Percentiles rank a stretch among this genome's conserved stretches.
These are phyloP conservation scores for Erysimum cheiranthoides DNA, from an alignment of 345 rosid genomes.

Conservation along the genomic window DNA sequence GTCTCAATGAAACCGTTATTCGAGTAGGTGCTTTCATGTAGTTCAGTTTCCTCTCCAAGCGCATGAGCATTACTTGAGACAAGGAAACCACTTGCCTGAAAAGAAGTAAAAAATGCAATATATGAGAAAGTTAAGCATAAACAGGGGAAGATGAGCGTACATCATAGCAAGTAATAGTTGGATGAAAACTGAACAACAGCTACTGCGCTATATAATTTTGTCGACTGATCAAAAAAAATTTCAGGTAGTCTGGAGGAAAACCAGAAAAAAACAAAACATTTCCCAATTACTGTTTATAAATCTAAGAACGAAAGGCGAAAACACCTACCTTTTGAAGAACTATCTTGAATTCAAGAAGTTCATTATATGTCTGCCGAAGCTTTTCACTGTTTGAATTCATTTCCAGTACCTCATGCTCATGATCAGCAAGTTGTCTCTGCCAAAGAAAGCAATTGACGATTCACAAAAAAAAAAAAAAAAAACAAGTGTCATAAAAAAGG, in stretches of 20 bases:
- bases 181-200: conserved; percentile 1
- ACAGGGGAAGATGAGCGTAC: conserved; percentile 23
- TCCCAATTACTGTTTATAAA: conserved; percentile 12
- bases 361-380: conserved; percentile 86
- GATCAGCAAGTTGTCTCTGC: conserved; percentile 87
- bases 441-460: conserved; percentile 40
- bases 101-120: conserved; percentile 14
- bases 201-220: conserved; percentile 3
- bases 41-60: conserved; percentile 70
- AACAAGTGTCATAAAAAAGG: conserved; percentile 1
- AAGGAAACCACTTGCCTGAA: conserved; percentile 86
- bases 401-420: conserved; percentile 89
- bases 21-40: conserved; percentile 72
- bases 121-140: conserved; percentile 11
- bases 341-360: conserved; percentile 91
- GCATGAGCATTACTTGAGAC: conserved; percentile 73
- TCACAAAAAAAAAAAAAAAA: conserved; percentile 20
- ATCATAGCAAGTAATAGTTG: conserved; percentile 2
- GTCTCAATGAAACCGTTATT: conserved; percentile 57
- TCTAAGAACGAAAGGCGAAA: conserved; percentile 25
- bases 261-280: not conserved
- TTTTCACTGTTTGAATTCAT: conserved; percentile 93
- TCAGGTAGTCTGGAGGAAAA: conserved; percentile 9
- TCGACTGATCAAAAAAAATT: not conserved
- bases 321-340: conserved; percentile 82